Conservation (phyloP, 192 early-diverging fungal genomes). For the Coemansia sp. region DNA sequence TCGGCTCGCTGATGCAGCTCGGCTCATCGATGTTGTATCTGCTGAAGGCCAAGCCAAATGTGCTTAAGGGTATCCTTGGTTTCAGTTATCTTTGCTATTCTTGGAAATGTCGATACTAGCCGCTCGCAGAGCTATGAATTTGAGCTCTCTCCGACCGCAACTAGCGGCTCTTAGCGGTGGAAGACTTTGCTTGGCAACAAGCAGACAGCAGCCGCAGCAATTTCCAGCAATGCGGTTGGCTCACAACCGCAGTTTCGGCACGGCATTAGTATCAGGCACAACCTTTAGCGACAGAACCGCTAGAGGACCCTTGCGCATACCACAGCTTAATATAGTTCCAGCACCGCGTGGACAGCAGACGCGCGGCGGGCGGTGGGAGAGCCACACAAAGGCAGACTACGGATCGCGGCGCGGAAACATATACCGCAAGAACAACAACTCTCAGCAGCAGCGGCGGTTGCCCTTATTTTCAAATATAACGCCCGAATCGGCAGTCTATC, state of each 20-base stretch:
- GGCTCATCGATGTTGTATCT: not conserved
- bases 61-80: not conserved
- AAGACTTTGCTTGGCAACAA: not conserved
- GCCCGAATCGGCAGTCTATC: conserved; percentile 34
- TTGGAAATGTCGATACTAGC: not conserved
- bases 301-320: not conserved
- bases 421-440: conserved; percentile 22
- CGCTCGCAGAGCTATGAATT: conserved; percentile 3
- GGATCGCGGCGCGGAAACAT: conserved; percentile 42
- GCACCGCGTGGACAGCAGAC: conserved; percentile 35
- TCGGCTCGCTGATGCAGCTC: not conserved
- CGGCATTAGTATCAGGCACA: not conserved
- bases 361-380: conserved; percentile 49
- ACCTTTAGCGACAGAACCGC: not conserved
- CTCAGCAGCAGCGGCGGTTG: not conserved
- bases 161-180: not conserved
- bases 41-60: not conserved
- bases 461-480: conserved; percentile 19
- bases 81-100: not conserved
- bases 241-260: not conserved
- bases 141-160: conserved; percentile 2
- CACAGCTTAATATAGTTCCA: not conserved
- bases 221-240: not conserved
- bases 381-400: conserved; percentile 48
- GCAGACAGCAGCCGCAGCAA: not conserved